Base-by-base conservation (phyloP, 805 yeast genomes). In the Yarrowia keelungensis region DNA sequence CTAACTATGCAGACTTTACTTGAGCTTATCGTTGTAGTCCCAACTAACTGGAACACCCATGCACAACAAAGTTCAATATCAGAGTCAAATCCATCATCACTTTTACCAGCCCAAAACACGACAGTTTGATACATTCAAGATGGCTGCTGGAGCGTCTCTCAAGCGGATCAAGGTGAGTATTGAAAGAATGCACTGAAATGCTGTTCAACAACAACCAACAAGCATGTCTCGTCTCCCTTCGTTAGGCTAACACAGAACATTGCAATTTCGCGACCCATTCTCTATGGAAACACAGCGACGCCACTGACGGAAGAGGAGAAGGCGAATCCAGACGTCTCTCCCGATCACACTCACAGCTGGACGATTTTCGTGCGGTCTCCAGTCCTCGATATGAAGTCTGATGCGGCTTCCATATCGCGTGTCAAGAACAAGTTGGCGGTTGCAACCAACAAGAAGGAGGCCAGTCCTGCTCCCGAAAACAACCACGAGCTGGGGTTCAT, bases 281-380 rank as follows among this genome's bases (percentile, higher is more conserved):
- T 89, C 39, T 90, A 89, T 75, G 97, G 97, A 8, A 92, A 92
- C 77, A 82, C 86, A 2, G 96, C 97, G 0, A 83, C 83, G 32
- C 92, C 91, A 43, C 79, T 91, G 50, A 85, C 85, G 41, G 83
- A 79, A 49, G 74, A 73, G 73, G 84, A 80, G 67, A 82, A 85
- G 71, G 85, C 89, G 7, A 53, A 58, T 14, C 70, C 81, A 8
- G 83, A 82, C 50, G 88, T 92, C 0, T 97, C 97, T 1, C 83
- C 83, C 0, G 98, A 94, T 73, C 99, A 95, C 75, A 92, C 98
- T 1, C 99, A 95, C 78, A 83, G 86, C 66, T 95, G 99, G 99
- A 93, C 97, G 3, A 91, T 95, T 8, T 95, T 92, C 75, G 88
- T 95, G 1, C 81, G 86, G 73, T 92, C 92, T 71, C 97, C 97